Conservation (phyloP, 768 basidiomycete genomes). For the Lentinula detonsa region DNA sequence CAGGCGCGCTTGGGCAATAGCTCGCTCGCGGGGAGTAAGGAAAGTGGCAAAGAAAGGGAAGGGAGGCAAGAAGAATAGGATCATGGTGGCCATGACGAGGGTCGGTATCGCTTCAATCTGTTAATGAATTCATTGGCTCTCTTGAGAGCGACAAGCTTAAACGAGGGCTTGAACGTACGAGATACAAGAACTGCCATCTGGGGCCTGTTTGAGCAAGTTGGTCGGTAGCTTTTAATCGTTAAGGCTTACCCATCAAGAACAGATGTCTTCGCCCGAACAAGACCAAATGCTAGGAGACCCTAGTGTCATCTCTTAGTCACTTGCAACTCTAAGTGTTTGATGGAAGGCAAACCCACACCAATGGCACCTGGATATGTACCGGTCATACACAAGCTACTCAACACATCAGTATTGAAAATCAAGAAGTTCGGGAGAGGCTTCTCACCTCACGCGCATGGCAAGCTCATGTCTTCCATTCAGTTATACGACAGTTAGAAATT, state of each 20-base stretch:
- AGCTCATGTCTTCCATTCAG: slow-evolving; percentile 33
- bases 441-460: slow-evolving; percentile 42
- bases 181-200: slow-evolving; percentile 57
- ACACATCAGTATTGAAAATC: background rate
- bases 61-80: slow-evolving; percentile 45
- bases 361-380: slow-evolving; percentile 52
- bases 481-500: background rate
- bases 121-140: background rate
- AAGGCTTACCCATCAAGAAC: slow-evolving; percentile 29
- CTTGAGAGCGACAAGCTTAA: background rate
- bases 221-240: background rate
- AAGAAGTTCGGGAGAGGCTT: background rate
- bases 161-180: slow-evolving; percentile 22
- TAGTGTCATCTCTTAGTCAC: slow-evolving; percentile 10
- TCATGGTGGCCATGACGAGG: slow-evolving; percentile 41
- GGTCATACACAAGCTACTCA: slow-evolving; percentile 47
- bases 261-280: slow-evolving; percentile 45
- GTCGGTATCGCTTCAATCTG: slow-evolving; percentile 56
- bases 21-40: slow-evolving; percentile 43
- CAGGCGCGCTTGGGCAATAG: slow-evolving; percentile 53
- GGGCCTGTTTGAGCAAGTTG: background rate
- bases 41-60: slow-evolving; percentile 52
- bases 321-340: background rate
- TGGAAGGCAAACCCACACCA: slow-evolving; percentile 26
- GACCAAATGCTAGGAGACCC: slow-evolving; percentile 52